phyloP scores from a whole-genome alignment of 192 early-diverging fungal species.

The Backusella mclennaniae region DNA sequence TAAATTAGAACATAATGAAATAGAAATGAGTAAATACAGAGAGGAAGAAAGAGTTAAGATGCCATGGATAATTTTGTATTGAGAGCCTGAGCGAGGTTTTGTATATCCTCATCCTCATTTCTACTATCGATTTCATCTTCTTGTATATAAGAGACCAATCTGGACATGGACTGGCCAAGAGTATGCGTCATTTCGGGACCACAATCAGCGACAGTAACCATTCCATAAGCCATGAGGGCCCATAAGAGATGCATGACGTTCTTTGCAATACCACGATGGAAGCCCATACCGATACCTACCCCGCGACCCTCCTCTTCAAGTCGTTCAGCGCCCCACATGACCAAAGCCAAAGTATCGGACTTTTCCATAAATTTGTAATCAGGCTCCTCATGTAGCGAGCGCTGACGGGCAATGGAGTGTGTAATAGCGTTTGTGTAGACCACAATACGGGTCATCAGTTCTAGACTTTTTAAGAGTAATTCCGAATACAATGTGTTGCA shows the following conservation, averaged over 20 bases:
- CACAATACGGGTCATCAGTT: conserved; percentile 26
- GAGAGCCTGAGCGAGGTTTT: conserved; percentile 23
- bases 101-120: conserved; percentile 32
- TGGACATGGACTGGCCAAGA: conserved; percentile 25
- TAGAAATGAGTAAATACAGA: too few relatives aligned
- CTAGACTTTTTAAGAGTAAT: conserved; percentile 19
- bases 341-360: conserved; percentile 14
- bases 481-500: conserved; percentile 31
- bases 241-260: conserved; percentile 34
- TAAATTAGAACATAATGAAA: not conserved
- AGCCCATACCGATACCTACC: conserved; percentile 31
- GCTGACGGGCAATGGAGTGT: conserved; percentile 4
- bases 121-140: conserved; percentile 29
- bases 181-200: conserved; percentile 8
- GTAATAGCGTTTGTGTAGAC: conserved; percentile 30
- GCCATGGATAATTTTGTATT: conserved; percentile 29
- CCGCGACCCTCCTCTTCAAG: conserved; percentile 37
- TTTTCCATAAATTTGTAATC: conserved; percentile 10
- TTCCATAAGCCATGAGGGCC: conserved; percentile 25
- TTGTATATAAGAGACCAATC: conserved; percentile 29
- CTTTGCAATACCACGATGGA: conserved; percentile 30
- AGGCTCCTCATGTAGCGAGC: not conserved
- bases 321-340: conserved; percentile 29
- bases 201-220: conserved; percentile 27
- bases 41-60: not conserved